Base-by-base conservation (phyloP, 2,329 filamentous ascomycete genomes). In the Paracamarosporium sp. region DNA sequence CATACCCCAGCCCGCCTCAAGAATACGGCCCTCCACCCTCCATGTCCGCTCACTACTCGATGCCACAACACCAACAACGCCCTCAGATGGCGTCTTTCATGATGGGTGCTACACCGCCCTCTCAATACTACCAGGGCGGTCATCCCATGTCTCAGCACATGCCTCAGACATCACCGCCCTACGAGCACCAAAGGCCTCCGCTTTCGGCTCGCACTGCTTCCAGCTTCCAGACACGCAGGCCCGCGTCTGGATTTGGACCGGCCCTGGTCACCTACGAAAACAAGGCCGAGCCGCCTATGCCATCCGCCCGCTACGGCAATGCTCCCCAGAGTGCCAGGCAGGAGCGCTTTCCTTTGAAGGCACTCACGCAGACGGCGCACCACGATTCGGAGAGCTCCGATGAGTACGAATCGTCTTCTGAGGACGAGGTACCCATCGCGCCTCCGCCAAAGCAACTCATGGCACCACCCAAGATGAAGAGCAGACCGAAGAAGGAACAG, bases 21-120 rank as follows among this genome's bases (percentile, higher is more conserved):
- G 68, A 72, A 11, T 67, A 59, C 50, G 73, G 73, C 13, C 74
- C 74, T 27, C 74, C 75, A 7, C 73, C 55, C 5, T 63, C 75
- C 4, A 59, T 65, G 55, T 74, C 72, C 31, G 72, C 71, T 5
- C 68, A 66, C 48, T 68, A 50, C 48, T 62, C 56, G 53, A 65
- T 59, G 36, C 65, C 47, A 13, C 60, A 60, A 15, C 62, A 60
- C 43, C 52, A 55, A 28, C 60, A 64, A 11, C 53, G 38, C 17
- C 55, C 55, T 5, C 55, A 59, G 13, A 65, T 67, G 61, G 12
- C 41, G 30, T 45, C 58, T 3, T 66, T 53, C 44, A 60, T 62
- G 55, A 57, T 65, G 54, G 59, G 54, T 1, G 53, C 36, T 33
- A 61, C 59, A 36, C 46, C 63, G 61, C 52, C 69, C 52, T 41